These are phyloP conservation scores for Canavalia gladiata DNA, from an alignment of 306 rosid species.

Conservation along the genomic window DNA sequence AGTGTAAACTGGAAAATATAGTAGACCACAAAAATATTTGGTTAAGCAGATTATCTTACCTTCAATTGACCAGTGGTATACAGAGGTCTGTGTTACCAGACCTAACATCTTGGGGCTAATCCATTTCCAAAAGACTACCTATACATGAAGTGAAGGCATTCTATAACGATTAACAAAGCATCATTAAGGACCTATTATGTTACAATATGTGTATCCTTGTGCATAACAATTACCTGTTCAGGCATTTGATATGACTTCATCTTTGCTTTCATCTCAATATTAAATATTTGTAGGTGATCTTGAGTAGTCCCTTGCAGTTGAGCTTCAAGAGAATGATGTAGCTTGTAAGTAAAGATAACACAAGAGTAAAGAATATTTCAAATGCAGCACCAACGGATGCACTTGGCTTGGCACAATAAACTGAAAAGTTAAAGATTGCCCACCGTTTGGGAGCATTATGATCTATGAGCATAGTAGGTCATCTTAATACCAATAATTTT, in stretches of 20 bases:
- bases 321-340: conserved; percentile 63
- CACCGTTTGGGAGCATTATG: conserved; percentile 35
- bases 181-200: conserved; percentile 21
- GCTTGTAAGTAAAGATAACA: conserved; percentile 46
- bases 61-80: conserved; percentile 97
- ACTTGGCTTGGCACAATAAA: conserved; percentile 8
- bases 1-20: conserved; percentile 10
- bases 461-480: conserved; percentile 34
- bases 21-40: conserved; percentile 1
- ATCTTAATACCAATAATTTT: conserved; percentile 34
- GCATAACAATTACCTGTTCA: conserved; percentile 79
- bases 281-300: conserved; percentile 97
- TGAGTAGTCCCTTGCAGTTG: conserved; percentile 97
- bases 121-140: conserved; percentile 99
- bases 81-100: conserved; percentile 88
- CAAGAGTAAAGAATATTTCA: conserved; percentile 40
- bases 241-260: conserved; percentile 97
- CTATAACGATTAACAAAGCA: conserved; percentile 16
- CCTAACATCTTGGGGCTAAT: conserved; percentile 91
- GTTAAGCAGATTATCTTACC: conserved; percentile 60
- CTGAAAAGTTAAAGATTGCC: conserved; percentile 25
- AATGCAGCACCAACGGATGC: conserved; percentile 44
- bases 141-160: conserved; percentile 41
- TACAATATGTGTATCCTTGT: background rate
- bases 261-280: conserved; percentile 95